A percentile compares a stretch with the other conserved stretches of the same genome.
Evolutionary conservation across 345 rosid species (phyloP).

Genomic region (Populus alba): DNA sequence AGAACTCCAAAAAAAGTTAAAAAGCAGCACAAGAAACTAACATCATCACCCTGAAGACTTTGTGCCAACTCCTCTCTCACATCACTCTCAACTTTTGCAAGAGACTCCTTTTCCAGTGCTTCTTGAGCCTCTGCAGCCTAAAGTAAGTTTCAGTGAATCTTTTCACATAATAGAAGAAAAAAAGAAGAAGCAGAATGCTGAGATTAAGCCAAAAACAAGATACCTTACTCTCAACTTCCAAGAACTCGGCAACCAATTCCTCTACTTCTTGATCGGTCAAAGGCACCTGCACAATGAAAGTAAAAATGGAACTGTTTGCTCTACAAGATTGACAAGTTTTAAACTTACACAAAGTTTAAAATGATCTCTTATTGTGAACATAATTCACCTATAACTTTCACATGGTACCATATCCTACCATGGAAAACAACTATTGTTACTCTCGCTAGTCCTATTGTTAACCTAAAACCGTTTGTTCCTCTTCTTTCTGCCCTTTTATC

Average conservation of each 20-base stretch:
- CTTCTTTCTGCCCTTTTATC: not conserved
- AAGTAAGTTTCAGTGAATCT: slow-evolving; percentile 40
- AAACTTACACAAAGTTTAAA: not conserved
- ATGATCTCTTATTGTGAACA: not conserved
- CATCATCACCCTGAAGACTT: slow-evolving; percentile 68
- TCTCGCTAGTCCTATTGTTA: not conserved
- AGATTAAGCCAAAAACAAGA: slow-evolving; percentile 16
- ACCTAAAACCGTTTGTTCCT: not conserved
- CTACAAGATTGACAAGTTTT: not conserved
- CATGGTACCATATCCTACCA: not conserved
- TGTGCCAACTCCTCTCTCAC: slow-evolving; percentile 87
- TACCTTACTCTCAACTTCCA: slow-evolving; percentile 98
- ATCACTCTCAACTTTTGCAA: slow-evolving; percentile 73
- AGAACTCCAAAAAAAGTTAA: not conserved
- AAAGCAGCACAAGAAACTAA: slow-evolving; percentile 37
- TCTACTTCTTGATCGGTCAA: slow-evolving; percentile 86
- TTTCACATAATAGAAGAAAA: slow-evolving; percentile 13
- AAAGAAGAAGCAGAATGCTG: not conserved
- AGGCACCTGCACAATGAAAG: slow-evolving; percentile 53
- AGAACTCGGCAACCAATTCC: slow-evolving; percentile 70
- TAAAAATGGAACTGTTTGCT: slow-evolving; percentile 7
- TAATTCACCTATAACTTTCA: not conserved
- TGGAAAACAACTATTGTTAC: not conserved
- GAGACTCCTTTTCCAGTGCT: slow-evolving; percentile 92
- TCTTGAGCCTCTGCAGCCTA: slow-evolving; percentile 99